Evolutionary conservation across 805 yeast genomes (phyloP), one percentile per base, ranked within the genome.

Genomic region (Kregervanrija pseudodelftensis): DNA sequence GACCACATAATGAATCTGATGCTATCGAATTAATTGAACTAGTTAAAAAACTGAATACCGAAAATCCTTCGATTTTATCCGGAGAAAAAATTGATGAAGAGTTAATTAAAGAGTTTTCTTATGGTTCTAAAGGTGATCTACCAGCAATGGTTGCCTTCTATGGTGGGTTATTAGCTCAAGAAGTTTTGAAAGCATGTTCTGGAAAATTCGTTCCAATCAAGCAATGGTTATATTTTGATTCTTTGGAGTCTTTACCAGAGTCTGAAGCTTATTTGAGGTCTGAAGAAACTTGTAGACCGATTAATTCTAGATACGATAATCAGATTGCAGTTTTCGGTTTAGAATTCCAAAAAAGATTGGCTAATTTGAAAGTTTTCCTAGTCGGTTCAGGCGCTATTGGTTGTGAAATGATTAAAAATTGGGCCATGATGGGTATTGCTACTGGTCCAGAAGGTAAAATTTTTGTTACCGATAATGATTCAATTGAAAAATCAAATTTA

Each of bases 301-400:
- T 76, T 41, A 80, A 82, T 37, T 73, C 95, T 5, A 81, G 99
- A 61, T 93, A 93, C 60, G 99, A 93, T 65, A 79, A 80, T n/a
- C 96, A 89, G 69, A 85, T 89, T 59, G 97, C 98, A 2, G 96
- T 91, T 1, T 89, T 89, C 55, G 99, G 99, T 48, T 60, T 76
- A 40, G 78, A 77, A 37, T 87, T 78, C 66, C 91, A 88, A 60
- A 79, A 83, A 57, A 69, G 68, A 37, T 68, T 93, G 46, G 78
- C 86, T 34, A 87, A 90, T 64, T 69, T 85, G 50, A 83, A 79
- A 58, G 88, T 90, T 3, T 91, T 93, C 65, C 71, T 93, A 53
- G 99, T 93, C 36, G 99, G 99, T 38, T 75, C 97, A 1, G 99
- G 99, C 62, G 99, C 99, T 14, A 93, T 93, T 70, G 99, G 99